Evolutionary conservation across 495 filamentous ascomycete genomes (phyloP).

Genomic region (Penicillium cataractarum): DNA sequence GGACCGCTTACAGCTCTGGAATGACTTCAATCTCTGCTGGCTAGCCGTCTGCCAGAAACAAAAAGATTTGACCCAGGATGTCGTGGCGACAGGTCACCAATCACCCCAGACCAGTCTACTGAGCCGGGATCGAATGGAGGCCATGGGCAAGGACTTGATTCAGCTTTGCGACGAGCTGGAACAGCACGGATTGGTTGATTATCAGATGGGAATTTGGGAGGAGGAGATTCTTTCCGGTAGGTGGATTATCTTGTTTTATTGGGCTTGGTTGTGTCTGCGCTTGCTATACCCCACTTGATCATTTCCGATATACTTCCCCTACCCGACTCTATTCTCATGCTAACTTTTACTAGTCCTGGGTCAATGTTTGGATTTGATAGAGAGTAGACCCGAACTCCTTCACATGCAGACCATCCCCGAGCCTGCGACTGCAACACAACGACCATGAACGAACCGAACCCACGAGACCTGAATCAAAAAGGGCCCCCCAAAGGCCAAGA

Average conservation of each 20-base stretch:
- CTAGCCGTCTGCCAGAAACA: conserved; percentile 84
- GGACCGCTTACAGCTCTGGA: conserved; percentile 82
- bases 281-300: not conserved
- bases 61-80: conserved; percentile 69
- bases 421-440: conserved; percentile 28
- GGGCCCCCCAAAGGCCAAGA: not conserved
- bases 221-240: conserved; percentile 85
- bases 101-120: conserved; percentile 68
- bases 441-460: conserved; percentile 25
- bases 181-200: conserved; percentile 89
- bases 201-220: conserved; percentile 95
- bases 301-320: not conserved
- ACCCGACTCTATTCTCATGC: not conserved
- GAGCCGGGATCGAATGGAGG: conserved; percentile 67
- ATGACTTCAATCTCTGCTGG: conserved; percentile 95
- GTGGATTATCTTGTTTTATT: conserved; percentile 31
- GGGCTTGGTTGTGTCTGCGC: not conserved
- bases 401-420: conserved; percentile 28
- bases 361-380: conserved; percentile 65
- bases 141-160: conserved; percentile 80
- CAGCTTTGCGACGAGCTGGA: conserved; percentile 84
- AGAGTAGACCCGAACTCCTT: conserved; percentile 39
- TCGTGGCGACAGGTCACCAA: conserved; percentile 61
- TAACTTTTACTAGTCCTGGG: conserved; percentile 55
- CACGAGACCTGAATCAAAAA: not conserved